Conservation (phyloP, 371 early-diverging fungal species). For the Batrachochytrium dendrobatidis region DNA sequence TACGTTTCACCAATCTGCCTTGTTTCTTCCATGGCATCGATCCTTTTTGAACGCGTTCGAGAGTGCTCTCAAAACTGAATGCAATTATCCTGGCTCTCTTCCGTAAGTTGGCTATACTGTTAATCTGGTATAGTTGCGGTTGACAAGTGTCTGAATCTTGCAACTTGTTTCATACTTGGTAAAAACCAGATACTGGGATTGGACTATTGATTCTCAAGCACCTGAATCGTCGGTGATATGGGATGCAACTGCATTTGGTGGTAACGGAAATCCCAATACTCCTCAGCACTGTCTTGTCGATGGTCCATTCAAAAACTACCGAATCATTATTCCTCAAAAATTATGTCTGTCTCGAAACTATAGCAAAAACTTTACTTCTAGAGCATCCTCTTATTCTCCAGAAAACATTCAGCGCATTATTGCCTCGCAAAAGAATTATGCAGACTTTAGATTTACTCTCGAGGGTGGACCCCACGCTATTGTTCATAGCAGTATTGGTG, state of each 20-base stretch:
- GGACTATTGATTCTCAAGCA: conserved; percentile 17
- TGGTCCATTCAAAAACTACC: conserved; percentile 8
- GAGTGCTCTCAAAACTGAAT: not conserved
- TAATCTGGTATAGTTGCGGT: too few relatives aligned
- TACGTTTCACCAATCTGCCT: too few relatives aligned
- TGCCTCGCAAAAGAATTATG: conserved; percentile 27
- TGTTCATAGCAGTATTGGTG: conserved; percentile 45
- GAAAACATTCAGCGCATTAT: conserved; percentile 31
- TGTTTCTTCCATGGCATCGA: conserved; percentile 31
- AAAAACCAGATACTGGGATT: conserved; percentile 30
- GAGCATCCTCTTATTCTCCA: conserved; percentile 1
- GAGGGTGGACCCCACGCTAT: conserved; percentile 42
- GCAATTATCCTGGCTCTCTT: conserved; percentile 9
- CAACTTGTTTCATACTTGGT: too few relatives aligned
- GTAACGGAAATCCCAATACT: conserved; percentile 5
- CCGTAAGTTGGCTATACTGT: conserved; percentile 16
- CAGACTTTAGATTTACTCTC: conserved; percentile 28
- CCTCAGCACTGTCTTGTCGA: conserved; percentile 6
- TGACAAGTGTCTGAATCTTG: too few relatives aligned
- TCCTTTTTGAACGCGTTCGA: conserved; percentile 14
- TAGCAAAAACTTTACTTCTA: too few relatives aligned
- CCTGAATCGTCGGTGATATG: conserved; percentile 16
- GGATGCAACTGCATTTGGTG: conserved; percentile 11
- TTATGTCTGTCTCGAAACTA: too few relatives aligned
- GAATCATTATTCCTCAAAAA: too few relatives aligned